A percentile compares a stretch with the other conserved stretches of the same genome.
Evolutionary conservation across 148 eudicot species (phyloP).

Genomic region (Vaccinium myrtillus): DNA sequence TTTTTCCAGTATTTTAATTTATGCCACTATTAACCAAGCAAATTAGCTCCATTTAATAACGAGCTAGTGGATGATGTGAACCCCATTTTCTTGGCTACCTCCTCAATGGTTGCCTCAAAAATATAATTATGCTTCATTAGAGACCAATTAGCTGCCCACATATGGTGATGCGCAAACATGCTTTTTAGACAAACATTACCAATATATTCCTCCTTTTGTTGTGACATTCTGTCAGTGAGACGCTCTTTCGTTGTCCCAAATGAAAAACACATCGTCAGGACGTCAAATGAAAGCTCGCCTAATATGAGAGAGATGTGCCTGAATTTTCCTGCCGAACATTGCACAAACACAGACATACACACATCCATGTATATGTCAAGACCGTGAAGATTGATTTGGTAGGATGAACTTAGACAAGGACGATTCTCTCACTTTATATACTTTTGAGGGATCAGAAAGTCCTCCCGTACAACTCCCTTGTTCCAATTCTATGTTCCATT

Average conservation of each 20-base stretch:
- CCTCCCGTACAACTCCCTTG: not conserved
- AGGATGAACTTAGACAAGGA: constrained; percentile 8
- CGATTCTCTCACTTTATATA: not conserved
- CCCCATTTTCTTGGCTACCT: not conserved
- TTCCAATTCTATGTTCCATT: not conserved
- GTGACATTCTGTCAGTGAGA: not conserved
- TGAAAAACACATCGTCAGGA: not conserved
- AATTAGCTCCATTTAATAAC: not conserved
- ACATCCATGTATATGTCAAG: not conserved
- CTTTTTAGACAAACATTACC: not conserved
- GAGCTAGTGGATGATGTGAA: not conserved
- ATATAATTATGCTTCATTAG: not conserved
- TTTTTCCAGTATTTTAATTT: not conserved
- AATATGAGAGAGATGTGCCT: not conserved
- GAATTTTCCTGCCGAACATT: not conserved
- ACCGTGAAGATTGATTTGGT: not conserved
- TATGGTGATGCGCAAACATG: not conserved
- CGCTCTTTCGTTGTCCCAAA: not conserved
- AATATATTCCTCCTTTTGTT: not conserved
- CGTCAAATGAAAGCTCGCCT: not conserved
- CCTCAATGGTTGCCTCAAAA: not conserved
- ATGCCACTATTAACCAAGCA: not conserved
- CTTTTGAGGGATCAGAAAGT: not conserved
- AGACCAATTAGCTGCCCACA: not conserved
- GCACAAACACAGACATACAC: not conserved